These are phyloP conservation scores for Phytophthora agathidicida DNA, from an alignment of 352 stramenopile genomes.

Conservation along the genomic window DNA sequence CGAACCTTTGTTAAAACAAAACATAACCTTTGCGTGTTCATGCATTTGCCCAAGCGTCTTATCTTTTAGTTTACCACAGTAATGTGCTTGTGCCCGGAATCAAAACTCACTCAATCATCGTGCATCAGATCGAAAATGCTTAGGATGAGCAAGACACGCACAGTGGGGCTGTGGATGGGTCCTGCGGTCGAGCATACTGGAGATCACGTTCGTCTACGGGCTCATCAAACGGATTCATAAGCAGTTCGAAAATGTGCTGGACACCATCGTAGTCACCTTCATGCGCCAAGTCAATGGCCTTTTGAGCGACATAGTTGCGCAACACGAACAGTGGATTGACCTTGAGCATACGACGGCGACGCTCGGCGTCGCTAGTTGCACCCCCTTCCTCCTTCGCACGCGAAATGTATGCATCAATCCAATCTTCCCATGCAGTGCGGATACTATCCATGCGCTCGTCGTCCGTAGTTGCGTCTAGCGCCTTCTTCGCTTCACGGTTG, in stretches of 20 bases:
- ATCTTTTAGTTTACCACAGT: too few relatives aligned
- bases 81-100: too few relatives aligned
- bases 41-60: too few relatives aligned
- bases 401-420: constrained; percentile 59
- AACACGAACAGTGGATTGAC: constrained; percentile 88
- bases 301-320: constrained; percentile 91
- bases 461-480: constrained; percentile 52
- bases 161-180: constrained; percentile 49
- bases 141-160: constrained; percentile 90
- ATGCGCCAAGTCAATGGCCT: constrained; percentile 81
- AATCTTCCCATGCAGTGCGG: constrained; percentile 55
- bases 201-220: constrained; percentile 40
- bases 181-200: constrained; percentile 57
- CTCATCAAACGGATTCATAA: constrained; percentile 77
- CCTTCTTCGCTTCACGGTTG: constrained; percentile 48
- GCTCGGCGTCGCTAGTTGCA: constrained; percentile 37
- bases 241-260: constrained; percentile 70
- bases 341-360: constrained; percentile 52
- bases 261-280: constrained; percentile 71
- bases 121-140: not conserved
- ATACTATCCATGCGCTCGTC: constrained; percentile 53
- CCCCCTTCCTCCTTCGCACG: constrained; percentile 54
- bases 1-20: too few relatives aligned
- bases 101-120: too few relatives aligned
- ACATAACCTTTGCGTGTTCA: too few relatives aligned